Conservation (phyloP, 257 asterid species). For the Dorcoceras hygrometricum region DNA sequence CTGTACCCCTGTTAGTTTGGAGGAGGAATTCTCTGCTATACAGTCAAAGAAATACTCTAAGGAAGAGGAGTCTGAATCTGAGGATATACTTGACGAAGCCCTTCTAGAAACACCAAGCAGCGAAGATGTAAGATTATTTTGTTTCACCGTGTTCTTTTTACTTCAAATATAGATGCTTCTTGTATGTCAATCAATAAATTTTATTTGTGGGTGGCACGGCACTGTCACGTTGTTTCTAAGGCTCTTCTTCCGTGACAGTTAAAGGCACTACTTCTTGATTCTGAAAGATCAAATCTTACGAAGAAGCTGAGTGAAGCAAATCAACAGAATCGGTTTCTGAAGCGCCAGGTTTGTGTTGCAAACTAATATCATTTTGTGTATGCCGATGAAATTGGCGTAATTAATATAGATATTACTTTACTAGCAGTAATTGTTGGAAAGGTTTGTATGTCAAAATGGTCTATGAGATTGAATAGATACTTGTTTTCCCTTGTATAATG, state of each 20-base stretch:
- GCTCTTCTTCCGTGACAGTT: constrained; percentile 43
- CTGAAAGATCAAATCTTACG: constrained; percentile 68
- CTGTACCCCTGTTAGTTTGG: constrained; percentile 52
- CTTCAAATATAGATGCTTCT: background rate
- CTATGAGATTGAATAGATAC: background rate
- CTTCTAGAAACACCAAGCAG: constrained; percentile 35
- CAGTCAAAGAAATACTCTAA: constrained; percentile 32
- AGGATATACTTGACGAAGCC: constrained; percentile 28
- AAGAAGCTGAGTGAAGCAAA: constrained; percentile 93
- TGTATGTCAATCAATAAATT: background rate
- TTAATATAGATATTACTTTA: background rate
- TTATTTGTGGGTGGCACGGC: background rate
- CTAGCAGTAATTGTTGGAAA: background rate
- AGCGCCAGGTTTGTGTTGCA: constrained; percentile 66
- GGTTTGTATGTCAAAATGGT: background rate
- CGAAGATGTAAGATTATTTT: constrained; percentile 49
- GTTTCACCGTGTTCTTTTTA: too few species aligned
- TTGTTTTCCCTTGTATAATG: too few species aligned
- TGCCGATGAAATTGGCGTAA: background rate
- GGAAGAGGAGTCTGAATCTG: constrained; percentile 31
- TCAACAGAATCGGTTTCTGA: constrained; percentile 68
- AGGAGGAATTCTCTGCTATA: constrained; percentile 45
- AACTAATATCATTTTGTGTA: background rate
- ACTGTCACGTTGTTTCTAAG: constrained; percentile 3
- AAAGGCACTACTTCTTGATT: constrained; percentile 59